Evolutionary conservation across 2,329 filamentous ascomycete genomes (phyloP).

Genomic region (Chaetomiaceae sp.): DNA sequence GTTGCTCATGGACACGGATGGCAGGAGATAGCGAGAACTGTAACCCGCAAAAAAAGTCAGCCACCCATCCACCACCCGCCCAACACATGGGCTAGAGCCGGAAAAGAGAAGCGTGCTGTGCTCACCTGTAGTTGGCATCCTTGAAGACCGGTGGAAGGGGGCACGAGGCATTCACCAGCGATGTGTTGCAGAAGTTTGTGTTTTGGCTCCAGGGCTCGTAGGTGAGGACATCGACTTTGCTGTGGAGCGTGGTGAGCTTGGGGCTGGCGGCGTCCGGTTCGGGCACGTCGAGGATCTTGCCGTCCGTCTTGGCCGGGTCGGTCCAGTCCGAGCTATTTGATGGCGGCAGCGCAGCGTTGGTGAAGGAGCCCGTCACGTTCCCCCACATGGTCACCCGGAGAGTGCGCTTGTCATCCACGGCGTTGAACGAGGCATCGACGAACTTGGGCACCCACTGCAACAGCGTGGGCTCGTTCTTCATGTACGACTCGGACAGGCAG

Average conservation of each 20-base stretch:
- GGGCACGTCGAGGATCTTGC: constrained; percentile 72
- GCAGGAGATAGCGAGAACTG: constrained; percentile 44
- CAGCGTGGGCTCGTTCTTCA: constrained; percentile 50
- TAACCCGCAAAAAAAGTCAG: neutral
- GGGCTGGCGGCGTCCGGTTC: constrained; percentile 41
- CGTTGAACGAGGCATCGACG: constrained; percentile 71
- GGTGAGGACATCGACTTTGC: constrained; percentile 67
- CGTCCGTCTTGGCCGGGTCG: constrained; percentile 55
- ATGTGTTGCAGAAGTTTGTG: constrained; percentile 62
- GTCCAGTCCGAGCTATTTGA: constrained; percentile 57
- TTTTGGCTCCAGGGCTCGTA: constrained; percentile 62
- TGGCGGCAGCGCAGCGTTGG: constrained; percentile 54
- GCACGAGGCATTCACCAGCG: constrained; percentile 59
- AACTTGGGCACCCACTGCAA: constrained; percentile 78
- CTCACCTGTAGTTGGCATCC: constrained; percentile 37
- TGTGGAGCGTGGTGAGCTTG: constrained; percentile 68
- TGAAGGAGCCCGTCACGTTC: constrained; percentile 76
- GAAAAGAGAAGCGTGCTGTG: constrained; percentile 20
- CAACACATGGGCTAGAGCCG: neutral
- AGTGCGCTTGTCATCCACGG: constrained; percentile 53
- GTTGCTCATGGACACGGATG: constrained; percentile 68
- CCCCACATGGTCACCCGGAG: constrained; percentile 81
- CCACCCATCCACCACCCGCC: neutral
- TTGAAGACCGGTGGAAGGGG: constrained; percentile 71
- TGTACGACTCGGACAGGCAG: constrained; percentile 64